Evolutionary conservation across 1,139 yeast species (phyloP).

Genomic region (Sugiyamaella castrensis): DNA sequence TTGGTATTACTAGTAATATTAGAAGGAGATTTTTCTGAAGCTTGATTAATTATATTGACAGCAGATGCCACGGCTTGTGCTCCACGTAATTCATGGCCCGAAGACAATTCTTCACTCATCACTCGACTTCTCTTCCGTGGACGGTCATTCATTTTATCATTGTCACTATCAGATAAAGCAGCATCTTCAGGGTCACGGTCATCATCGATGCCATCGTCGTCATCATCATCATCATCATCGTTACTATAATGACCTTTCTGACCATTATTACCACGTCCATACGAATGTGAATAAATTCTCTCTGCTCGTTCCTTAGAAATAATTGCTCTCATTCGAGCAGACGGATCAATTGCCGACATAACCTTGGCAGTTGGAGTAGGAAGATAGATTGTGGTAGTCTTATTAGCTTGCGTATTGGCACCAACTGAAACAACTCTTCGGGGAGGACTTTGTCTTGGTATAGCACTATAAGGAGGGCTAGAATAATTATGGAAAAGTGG

Average conservation of each 20-base stretch:
- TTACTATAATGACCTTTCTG: neutral
- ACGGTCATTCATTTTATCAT: slow-evolving; percentile 10
- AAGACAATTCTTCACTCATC: slow-evolving; percentile 12
- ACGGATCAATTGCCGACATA: slow-evolving; percentile 11
- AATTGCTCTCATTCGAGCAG: slow-evolving; percentile 8
- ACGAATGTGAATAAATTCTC: neutral
- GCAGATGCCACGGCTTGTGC: slow-evolving; percentile 4
- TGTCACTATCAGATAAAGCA: slow-evolving; percentile 31
- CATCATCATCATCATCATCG: slow-evolving; percentile 19
- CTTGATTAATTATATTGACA: neutral
- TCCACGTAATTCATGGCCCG: slow-evolving; percentile 7
- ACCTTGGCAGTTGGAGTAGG: slow-evolving; percentile 5
- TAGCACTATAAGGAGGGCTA: slow-evolving; percentile 12
- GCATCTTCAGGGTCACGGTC: slow-evolving; percentile 33
- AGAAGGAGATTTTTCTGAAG: neutral
- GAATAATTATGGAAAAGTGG: slow-evolving; percentile 13
- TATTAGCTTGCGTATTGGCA: neutral
- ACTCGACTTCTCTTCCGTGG: slow-evolving; percentile 16
- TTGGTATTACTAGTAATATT: too few relatives aligned
- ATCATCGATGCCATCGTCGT: slow-evolving; percentile 27
- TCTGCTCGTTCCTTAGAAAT: slow-evolving; percentile 3
- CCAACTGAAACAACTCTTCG: slow-evolving; percentile 1
- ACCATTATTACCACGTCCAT: neutral
- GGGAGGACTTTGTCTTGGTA: slow-evolving; percentile 10
- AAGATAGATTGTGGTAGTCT: neutral